A percentile compares a stretch with the other conserved stretches of the same genome.
These are phyloP conservation scores for Onygenales sp. DNA, from an alignment of 2,329 filamentous ascomycete genomes.

Conservation along the genomic window DNA sequence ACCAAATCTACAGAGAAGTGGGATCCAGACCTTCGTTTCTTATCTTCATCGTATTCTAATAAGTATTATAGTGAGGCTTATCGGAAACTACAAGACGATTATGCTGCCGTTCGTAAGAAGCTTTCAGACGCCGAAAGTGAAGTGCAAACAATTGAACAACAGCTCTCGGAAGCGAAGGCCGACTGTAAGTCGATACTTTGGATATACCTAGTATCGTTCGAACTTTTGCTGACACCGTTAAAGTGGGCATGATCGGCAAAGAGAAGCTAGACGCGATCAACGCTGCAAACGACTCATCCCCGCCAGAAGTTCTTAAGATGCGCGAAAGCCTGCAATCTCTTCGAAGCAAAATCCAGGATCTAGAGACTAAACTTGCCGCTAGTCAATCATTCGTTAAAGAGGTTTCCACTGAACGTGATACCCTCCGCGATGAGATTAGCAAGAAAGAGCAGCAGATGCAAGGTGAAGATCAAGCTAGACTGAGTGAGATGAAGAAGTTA, in stretches of 20 bases:
- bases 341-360: slow-evolving; percentile 24
- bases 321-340: slow-evolving; percentile 26
- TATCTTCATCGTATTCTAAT: slow-evolving; percentile 9
- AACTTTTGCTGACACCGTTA: slow-evolving; percentile 13
- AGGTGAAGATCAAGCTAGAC: slow-evolving; percentile 30
- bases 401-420: slow-evolving; percentile 29
- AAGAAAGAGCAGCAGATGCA: slow-evolving; percentile 29
- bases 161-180: slow-evolving; percentile 26
- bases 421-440: slow-evolving; percentile 29
- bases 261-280: slow-evolving; percentile 30
- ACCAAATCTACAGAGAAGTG: slow-evolving; percentile 29
- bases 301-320: slow-evolving; percentile 23
- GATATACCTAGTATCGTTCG: background rate
- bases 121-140: slow-evolving; percentile 29
- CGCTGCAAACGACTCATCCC: slow-evolving; percentile 26
- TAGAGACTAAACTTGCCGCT: slow-evolving; percentile 30
- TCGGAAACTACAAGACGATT: slow-evolving; percentile 32
- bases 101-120: slow-evolving; percentile 25
- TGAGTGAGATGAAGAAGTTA: slow-evolving; percentile 32
- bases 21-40: background rate
- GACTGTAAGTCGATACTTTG: slow-evolving; percentile 21
- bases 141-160: slow-evolving; percentile 25
- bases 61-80: slow-evolving; percentile 4
- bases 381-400: slow-evolving; percentile 29
- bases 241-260: slow-evolving; percentile 26